Percentiles rank a stretch among this genome's conserved stretches.
These are phyloP conservation scores for Paramecium sexaurelia DNA, from an alignment of 73 alveolate species.

Conservation along the genomic window DNA sequence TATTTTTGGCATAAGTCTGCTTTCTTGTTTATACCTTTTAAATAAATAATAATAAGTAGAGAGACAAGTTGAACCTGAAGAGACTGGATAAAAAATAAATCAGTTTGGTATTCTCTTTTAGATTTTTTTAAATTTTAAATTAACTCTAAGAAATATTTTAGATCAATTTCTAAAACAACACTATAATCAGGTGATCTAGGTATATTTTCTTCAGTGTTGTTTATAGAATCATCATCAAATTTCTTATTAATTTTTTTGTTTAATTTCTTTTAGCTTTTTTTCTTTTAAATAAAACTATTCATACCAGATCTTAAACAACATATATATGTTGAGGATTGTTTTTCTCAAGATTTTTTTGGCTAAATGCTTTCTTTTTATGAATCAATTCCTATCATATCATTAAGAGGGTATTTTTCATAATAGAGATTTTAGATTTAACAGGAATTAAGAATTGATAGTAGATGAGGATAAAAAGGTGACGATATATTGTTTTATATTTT, in stretches of 20 bases:
- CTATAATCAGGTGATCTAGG: constrained; percentile 59
- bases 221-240: constrained; percentile 30
- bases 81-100: not conserved
- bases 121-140: not conserved
- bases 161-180: constrained; percentile 32
- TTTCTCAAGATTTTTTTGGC: not conserved
- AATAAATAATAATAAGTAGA: not conserved
- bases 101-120: not conserved
- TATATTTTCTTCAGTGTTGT: not conserved
- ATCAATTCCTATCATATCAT: not conserved
- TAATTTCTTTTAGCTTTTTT: constrained; percentile 25
- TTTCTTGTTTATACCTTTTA: constrained; percentile 31
- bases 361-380: not conserved
- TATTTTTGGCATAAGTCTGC: constrained; percentile 11
- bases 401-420: not conserved
- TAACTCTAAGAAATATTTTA: not conserved
- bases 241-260: not conserved
- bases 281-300: not conserved
- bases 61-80: not conserved
- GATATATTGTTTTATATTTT: constrained; percentile 8
- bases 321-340: not conserved
- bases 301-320: not conserved
- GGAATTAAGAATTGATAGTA: not conserved
- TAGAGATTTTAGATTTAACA: not conserved
- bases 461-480: constrained; percentile 29